Evolutionary conservation across 1,284 basidiomycete genomes (phyloP), one percentile per base, ranked within the genome.

Genomic region (Phlebopus sp.): DNA sequence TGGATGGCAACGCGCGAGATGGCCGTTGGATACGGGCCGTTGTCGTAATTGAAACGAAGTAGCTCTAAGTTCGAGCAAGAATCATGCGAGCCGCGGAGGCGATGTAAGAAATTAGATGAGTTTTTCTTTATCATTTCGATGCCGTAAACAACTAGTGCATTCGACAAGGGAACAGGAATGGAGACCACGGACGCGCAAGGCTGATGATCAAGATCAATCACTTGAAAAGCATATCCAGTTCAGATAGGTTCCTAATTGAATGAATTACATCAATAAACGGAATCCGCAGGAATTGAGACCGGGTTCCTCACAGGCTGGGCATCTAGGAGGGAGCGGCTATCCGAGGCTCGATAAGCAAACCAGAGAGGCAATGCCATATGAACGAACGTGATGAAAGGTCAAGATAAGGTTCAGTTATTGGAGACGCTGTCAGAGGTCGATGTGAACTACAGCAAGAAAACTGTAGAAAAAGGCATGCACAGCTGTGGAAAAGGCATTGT

Each of bases 401-500:
- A 29, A 5, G 11, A 39, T 64, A 63, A 46, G 46, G 59, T 64
- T 60, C 60, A 57, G 60, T 64, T 11, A 14, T 47, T 55, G 48
- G 45, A 37, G 64, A 6, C 13, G 32, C 32, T 35, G 32, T 35
- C 32, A 38, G 45, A 42, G 17, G 39, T 47, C 25, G 49, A 30
- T 40, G 47, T 14, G 8, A 32, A 8, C 34, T 39, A 9, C 50
- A 44, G 49, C 56, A 42, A 29, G 41, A 39, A 23, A 46, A 41
- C 41, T 27, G 56, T 36, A 52, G 50, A 46, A 9, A 13, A 23
- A n/a, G 40, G 37, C 44, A 56, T 42, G 32, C 42, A 31, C 27
- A 35, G 47, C 48, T 50, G 46, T 14, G 21, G 30, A 29, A n/a
- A 36, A 40, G 39, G 32, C 9, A 38, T 38, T 19, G 37, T 32